Evolutionary conservation across 148 eudicot species (phyloP).

Genomic region (Chenopodium suecicum): DNA sequence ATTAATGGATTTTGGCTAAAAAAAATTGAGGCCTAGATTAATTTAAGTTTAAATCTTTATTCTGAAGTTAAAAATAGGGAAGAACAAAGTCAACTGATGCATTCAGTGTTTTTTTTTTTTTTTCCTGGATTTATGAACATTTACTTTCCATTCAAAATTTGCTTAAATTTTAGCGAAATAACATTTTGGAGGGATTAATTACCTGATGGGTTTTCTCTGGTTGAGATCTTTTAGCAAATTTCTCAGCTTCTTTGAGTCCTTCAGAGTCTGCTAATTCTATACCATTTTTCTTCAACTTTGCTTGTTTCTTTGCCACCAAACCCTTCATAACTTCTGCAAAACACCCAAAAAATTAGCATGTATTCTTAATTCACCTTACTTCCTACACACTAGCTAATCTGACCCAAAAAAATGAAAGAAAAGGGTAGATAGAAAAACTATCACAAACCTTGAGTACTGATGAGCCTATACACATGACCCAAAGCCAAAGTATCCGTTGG

Average conservation of each 20-base stretch:
- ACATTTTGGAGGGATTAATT: slow-evolving; percentile 2
- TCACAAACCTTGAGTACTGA: slow-evolving; percentile 71
- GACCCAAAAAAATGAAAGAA: not conserved
- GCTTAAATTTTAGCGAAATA: not conserved
- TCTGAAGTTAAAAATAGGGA: not conserved
- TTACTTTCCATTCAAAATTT: not conserved
- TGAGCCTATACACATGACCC: slow-evolving; percentile 91
- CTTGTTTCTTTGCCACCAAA: slow-evolving; percentile 76
- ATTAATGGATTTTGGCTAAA: not conserved
- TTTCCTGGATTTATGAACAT: not conserved
- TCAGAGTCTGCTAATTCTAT: slow-evolving; percentile 46
- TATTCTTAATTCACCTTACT: not conserved
- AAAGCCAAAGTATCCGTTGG: slow-evolving; percentile 70
- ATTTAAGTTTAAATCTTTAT: not conserved
- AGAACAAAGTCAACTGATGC: slow-evolving; percentile 6
- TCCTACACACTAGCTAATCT: not conserved
- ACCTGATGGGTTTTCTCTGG: slow-evolving; percentile 57
- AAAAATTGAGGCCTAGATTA: not conserved
- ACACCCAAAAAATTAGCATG: slow-evolving; percentile 13
- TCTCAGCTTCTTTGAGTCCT: slow-evolving; percentile 42
- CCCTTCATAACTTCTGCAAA: slow-evolving; percentile 91
- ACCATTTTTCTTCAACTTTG: slow-evolving; percentile 66
- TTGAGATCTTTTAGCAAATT: slow-evolving; percentile 42
- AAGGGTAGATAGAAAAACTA: not conserved
- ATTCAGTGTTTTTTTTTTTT: not conserved